phyloP scores from a whole-genome alignment of 768 basidiomycete genomes.

The Russula griseocarnosa region DNA sequence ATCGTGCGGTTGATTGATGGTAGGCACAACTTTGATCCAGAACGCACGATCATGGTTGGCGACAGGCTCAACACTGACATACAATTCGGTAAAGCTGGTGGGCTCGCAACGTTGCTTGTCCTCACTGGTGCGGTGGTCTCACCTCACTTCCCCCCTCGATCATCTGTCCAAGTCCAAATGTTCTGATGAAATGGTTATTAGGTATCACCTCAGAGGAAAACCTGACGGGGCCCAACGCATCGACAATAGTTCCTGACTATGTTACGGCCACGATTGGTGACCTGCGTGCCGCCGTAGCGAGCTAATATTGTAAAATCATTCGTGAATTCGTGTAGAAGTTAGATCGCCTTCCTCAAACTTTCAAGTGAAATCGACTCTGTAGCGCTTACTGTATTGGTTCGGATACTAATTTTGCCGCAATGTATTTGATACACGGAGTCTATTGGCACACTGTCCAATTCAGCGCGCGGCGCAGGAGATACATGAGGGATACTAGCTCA shows the following conservation, averaged over 20 bases:
- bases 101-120: constrained; percentile 83
- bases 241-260: constrained; percentile 73
- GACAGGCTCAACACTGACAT: constrained; percentile 97
- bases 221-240: constrained; percentile 66
- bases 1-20: constrained; percentile 3
- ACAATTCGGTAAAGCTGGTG: constrained; percentile 83
- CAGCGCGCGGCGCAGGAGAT: background rate
- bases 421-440: constrained; percentile 2
- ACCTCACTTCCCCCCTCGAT: constrained; percentile 1
- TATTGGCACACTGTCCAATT: constrained; percentile 4
- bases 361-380: constrained; percentile 1
- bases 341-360: constrained; percentile 9
- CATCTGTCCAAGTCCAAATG: background rate
- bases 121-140: constrained; percentile 62
- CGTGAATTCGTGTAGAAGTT: constrained; percentile 12
- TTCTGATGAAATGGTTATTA: constrained; percentile 33
- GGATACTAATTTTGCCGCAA: background rate
- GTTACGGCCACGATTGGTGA: constrained; percentile 81
- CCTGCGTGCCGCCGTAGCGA: constrained; percentile 40
- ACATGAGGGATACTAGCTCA: constrained; percentile 3
- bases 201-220: constrained; percentile 76
- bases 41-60: constrained; percentile 89
- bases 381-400: background rate
- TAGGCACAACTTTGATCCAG: constrained; percentile 84
- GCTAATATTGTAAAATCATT: background rate